A percentile compares a stretch with the other conserved stretches of the same genome.
These are phyloP conservation scores for Trichoderma koningiopsis DNA, from an alignment of 2,329 filamentous ascomycete species.

Conservation along the genomic window DNA sequence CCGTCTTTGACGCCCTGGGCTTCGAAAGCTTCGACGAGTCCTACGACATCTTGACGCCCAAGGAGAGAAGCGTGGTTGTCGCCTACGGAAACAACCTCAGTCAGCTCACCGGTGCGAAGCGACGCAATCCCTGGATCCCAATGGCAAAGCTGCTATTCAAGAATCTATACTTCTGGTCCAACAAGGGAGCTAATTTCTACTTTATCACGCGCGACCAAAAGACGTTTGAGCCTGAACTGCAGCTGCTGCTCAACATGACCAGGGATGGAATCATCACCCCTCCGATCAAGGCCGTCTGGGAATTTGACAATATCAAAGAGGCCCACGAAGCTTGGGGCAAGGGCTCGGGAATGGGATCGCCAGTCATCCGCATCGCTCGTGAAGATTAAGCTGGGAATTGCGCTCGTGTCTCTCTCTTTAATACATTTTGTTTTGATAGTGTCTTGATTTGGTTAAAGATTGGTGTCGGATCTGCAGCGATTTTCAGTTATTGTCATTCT, in stretches of 20 bases:
- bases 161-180: constrained; percentile 33
- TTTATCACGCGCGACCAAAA: constrained; percentile 40
- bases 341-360: constrained; percentile 40
- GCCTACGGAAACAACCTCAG: constrained; percentile 44
- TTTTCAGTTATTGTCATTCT: not conserved
- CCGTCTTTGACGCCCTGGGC: constrained; percentile 52
- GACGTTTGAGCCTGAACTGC: constrained; percentile 38
- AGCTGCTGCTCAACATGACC: constrained; percentile 37
- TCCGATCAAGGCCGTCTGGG: constrained; percentile 45
- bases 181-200: constrained; percentile 41
- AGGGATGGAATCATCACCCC: constrained; percentile 38
- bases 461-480: not conserved
- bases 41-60: constrained; percentile 44
- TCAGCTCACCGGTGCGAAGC: constrained; percentile 36
- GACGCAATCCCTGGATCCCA: constrained; percentile 37
- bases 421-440: not conserved
- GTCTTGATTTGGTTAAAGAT: not conserved
- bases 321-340: constrained; percentile 44
- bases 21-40: constrained; percentile 55
- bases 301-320: constrained; percentile 43
- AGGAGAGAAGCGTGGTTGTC: constrained; percentile 43
- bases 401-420: not conserved
- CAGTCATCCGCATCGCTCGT: constrained; percentile 36
- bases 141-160: constrained; percentile 42
- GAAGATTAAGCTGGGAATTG: not conserved